Conservation (phyloP, 768 basidiomycete genomes). For the Plicaturopsis crispa region DNA sequence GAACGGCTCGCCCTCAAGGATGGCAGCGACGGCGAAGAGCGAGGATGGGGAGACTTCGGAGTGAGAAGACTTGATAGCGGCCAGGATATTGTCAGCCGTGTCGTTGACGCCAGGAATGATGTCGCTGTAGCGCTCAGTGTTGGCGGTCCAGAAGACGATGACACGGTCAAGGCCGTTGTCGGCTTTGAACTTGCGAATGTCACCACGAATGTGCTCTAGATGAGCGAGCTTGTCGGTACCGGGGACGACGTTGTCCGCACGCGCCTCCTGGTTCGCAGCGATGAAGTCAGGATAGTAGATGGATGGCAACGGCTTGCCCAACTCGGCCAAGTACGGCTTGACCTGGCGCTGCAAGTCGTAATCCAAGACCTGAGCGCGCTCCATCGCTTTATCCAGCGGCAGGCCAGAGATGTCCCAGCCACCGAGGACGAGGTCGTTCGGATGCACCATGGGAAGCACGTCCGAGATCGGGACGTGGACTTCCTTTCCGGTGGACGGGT, state of each 20-base stretch:
- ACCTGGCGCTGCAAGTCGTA: slow-evolving; percentile 97
- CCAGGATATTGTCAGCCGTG: slow-evolving; percentile 81
- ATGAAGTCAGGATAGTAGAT: slow-evolving; percentile 98
- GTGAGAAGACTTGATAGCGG: slow-evolving; percentile 78
- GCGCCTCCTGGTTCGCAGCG: slow-evolving; percentile 93
- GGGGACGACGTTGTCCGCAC: slow-evolving; percentile 89
- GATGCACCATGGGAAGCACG: slow-evolving; percentile 95
- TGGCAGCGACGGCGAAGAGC: slow-evolving; percentile 90
- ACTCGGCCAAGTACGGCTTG: slow-evolving; percentile 71
- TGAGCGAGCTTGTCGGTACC: slow-evolving; percentile 85
- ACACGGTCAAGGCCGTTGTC: slow-evolving; percentile 79
- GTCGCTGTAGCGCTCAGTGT: slow-evolving; percentile 96
- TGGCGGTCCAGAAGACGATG: slow-evolving; percentile 97
- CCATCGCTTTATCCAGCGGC: slow-evolving; percentile 87
- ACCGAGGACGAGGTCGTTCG: slow-evolving; percentile 94
- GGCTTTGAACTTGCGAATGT: slow-evolving; percentile 90
- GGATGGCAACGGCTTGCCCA: slow-evolving; percentile 83
- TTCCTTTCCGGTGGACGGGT: slow-evolving; percentile 76
- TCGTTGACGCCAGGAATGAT: slow-evolving; percentile 95
- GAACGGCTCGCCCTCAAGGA: slow-evolving; percentile 93
- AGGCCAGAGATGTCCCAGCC: slow-evolving; percentile 96
- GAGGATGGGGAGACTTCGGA: slow-evolving; percentile 95
- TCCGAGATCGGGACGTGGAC: slow-evolving; percentile 89
- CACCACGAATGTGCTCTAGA: slow-evolving; percentile 85
- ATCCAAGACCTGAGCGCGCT: slow-evolving; percentile 87